Base-by-base conservation (phyloP, 1,284 basidiomycete genomes). In the Garcileccinum viscosum region DNA sequence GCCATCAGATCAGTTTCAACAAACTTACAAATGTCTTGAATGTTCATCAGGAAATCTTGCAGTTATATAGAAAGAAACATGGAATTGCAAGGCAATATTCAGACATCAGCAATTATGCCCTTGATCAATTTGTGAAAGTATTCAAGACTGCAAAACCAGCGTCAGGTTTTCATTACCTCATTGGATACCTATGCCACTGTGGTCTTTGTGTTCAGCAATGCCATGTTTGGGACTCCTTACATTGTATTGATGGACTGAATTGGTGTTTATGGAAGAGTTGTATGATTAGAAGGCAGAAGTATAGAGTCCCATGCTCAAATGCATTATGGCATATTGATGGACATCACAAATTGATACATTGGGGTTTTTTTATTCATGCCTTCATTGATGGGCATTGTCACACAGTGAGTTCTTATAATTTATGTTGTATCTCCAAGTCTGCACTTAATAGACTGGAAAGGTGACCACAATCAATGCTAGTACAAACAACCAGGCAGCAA, bases 21-120 rank as follows among this genome's bases (percentile, higher is more conserved):
- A 64, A 75, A 32, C 62, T 79, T 38, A 73, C 78, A 8, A 24
- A 67, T 17, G 19, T 50, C 12, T 32, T 77, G 24, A 67, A 69
- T 30, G 33, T 79, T 19, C 66, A 73, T 53, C 69, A 69, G 1
- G 66, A 71, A 5, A 76, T 73, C 1, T 65, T 78, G 1, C 60
- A 33, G 19, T 56, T 33, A 0, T 70, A 72, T 35, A 68, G 74
- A 56, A 70, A 71, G 24, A 5, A 24, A 4, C 35, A 74, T 63
- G 68, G 71, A 3, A 50, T 78, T 22, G 37, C 22, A 6, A 42
- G 63, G 14, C 62, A 44, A 15, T 77, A 72, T 50, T 62, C 71
- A 3, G 33, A 33, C 2, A 44, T 79, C 5, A 65, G 69, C 15
- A 67, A 75, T 63, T n/a, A n/a, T n/a, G n/a, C n/a, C n/a, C n/a